Evolutionary conservation across 129 eudicot genomes (phyloP), one percentile per base, ranked within the genome.

Genomic region (Deinandra increscens): DNA sequence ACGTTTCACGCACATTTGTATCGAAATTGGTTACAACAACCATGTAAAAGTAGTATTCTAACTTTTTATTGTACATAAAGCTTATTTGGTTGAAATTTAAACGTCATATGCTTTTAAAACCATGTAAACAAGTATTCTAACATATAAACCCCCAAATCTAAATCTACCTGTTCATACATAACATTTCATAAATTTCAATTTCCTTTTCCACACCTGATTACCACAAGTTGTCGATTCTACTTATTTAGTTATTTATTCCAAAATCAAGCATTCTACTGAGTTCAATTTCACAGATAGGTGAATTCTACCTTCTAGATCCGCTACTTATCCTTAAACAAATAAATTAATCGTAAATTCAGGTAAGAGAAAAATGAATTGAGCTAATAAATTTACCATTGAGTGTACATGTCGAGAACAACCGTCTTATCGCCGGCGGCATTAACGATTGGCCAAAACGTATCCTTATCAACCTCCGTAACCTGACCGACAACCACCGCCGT

Each of bases 371-470:
- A 59, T 17, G 10, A 6, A 15, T 6, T 17, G 7, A 13, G 1
- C 14, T 11, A 18, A 70, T 13, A 46, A 42, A 22, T 9, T 66
- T 82, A 91, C 96, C 97, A 91, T 31, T 91, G 96, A 54, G 97
- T 88, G 82, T 85, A 91, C 97, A 91, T 91, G 63, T 91, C 97
- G 34, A 91, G 80, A 60, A 91, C 91, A 31, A 91, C 96, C 42
- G 88, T 43, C 84, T 84, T 88, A 51, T 82, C 94, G 4, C 83
- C 96, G 53, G 97, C 97, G 34, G 84, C 88, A 22, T 86, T 75
- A 63, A 86, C 97, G 63, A 91, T 83, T 0, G 94, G 97, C 97
- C 97, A 91, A 51, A 91, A 91, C 22, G 94, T 91, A 46, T 88
- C 96, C 83, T 84, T 76, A 50, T 68, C 49, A 5, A 91, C 97